Conservation (phyloP, 495 filamentous ascomycete genomes). For the Aspergillus saccharolyticus region DNA sequence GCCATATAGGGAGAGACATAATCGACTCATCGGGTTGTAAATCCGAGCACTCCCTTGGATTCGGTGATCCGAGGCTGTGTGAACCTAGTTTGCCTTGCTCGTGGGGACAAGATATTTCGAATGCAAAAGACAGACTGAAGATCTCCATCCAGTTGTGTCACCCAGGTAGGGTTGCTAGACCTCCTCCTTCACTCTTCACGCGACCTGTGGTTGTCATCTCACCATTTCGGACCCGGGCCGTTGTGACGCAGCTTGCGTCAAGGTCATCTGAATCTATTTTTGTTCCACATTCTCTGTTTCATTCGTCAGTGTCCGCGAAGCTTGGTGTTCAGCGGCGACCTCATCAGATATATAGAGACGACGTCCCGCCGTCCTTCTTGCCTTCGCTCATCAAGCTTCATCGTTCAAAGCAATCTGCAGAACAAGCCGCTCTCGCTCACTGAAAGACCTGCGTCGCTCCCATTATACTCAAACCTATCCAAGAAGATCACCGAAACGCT, state of each 20-base stretch:
- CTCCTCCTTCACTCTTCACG: conserved; percentile 1
- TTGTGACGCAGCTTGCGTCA: conserved; percentile 3
- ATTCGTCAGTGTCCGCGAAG: conserved; percentile 1
- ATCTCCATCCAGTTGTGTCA: conserved; percentile 19
- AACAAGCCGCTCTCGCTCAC: background rate
- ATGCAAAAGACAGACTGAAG: conserved; percentile 12
- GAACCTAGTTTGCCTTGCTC: conserved; percentile 1
- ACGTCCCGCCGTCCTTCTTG: background rate
- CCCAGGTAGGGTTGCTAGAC: conserved; percentile 6
- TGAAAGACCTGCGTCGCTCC: background rate
- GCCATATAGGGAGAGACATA: background rate
- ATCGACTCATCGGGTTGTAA: background rate
- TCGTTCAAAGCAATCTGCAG: background rate
- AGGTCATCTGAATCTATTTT: conserved; percentile 8
- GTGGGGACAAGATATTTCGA: background rate
- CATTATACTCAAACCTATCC: background rate
- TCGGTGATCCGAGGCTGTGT: background rate
- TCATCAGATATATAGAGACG: conserved; percentile 15
- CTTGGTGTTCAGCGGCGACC: background rate
- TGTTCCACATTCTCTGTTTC: conserved; percentile 13
- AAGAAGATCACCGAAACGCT: background rate
- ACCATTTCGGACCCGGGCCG: conserved; percentile 7
- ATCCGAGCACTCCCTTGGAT: conserved; percentile 2
- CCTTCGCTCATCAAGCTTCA: conserved; percentile 2
- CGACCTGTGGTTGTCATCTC: conserved; percentile 1